A percentile compares a stretch with the other conserved stretches of the same genome.
Evolutionary conservation across 805 yeast genomes (phyloP).

Genomic region (Yarrowia phangngaensis): DNA sequence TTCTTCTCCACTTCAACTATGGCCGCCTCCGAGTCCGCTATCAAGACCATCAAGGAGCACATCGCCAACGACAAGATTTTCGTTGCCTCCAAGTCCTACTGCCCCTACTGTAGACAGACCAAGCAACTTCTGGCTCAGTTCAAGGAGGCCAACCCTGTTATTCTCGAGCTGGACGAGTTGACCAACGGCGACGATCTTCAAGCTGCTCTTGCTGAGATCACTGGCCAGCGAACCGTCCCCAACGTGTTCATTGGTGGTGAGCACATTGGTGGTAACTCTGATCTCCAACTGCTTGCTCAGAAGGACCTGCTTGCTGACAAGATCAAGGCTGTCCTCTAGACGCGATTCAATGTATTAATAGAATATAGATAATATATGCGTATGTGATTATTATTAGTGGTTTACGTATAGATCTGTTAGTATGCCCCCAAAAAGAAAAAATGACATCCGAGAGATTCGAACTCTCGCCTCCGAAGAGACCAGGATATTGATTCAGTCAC

Average conservation of each 20-base stretch:
- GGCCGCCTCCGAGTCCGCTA: conserved; percentile 25
- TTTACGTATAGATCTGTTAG: too few species aligned
- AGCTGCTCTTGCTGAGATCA: conserved; percentile 66
- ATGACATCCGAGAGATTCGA: conserved; percentile 25
- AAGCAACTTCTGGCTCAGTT: conserved; percentile 44
- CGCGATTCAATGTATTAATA: too few species aligned
- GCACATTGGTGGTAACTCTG: conserved; percentile 95
- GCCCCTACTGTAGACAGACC: conserved; percentile 55
- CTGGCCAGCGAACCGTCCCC: conserved; percentile 94
- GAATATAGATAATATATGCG: too few species aligned
- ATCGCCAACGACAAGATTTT: conserved; percentile 31
- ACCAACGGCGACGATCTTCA: conserved; percentile 80
- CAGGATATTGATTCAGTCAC: conserved; percentile 25
- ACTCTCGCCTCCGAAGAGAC: conserved; percentile 25
- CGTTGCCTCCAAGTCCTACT: conserved; percentile 75
- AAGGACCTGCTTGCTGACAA: conserved; percentile 11
- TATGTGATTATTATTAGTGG: too few species aligned
- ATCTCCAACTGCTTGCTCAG: conserved; percentile 50
- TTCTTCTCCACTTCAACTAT: conserved; percentile 18
- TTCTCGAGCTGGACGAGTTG: conserved; percentile 51
- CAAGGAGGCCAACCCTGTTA: conserved; percentile 40
- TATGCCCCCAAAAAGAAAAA: too few species aligned
- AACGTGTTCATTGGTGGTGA: conserved; percentile 84
- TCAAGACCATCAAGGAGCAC: conserved; percentile 29
- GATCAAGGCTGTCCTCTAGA: conserved; percentile 16